These are phyloP conservation scores for Cardiospermum halicacabum DNA, from an alignment of 345 rosid species.

Conservation along the genomic window DNA sequence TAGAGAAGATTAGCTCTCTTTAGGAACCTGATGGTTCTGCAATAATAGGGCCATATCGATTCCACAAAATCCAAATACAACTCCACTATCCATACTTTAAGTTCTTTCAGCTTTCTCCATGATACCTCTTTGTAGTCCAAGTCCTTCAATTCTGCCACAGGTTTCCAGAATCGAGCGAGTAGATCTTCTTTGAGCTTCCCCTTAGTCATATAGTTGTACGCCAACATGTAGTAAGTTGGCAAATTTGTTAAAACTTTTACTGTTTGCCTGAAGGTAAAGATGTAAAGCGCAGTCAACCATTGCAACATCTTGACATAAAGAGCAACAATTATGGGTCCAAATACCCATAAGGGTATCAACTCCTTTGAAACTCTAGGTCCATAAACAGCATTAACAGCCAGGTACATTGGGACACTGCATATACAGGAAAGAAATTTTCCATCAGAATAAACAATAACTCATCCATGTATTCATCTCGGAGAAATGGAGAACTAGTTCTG, in stretches of 20 bases:
- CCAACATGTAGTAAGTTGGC: constrained; percentile 52
- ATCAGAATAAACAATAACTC: constrained; percentile 5
- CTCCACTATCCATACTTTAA: constrained; percentile 63
- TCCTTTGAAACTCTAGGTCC: constrained; percentile 81
- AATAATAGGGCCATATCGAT: constrained; percentile 90
- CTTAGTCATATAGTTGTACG: constrained; percentile 39
- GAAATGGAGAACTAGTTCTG: not conserved
- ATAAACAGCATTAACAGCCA: constrained; percentile 53
- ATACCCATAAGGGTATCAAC: constrained; percentile 72
- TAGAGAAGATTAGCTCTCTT: constrained; percentile 86
- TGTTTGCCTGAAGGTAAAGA: constrained; percentile 68
- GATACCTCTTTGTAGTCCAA: constrained; percentile 55
- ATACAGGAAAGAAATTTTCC: constrained; percentile 15
- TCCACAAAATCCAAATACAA: constrained; percentile 73
- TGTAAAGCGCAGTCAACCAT: constrained; percentile 62
- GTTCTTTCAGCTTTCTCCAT: constrained; percentile 44
- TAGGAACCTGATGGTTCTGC: constrained; percentile 87
- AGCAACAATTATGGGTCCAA: constrained; percentile 68
- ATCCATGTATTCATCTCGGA: not conserved
- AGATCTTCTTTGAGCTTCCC: constrained; percentile 68
- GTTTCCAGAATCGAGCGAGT: constrained; percentile 42
- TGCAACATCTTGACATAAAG: constrained; percentile 65
- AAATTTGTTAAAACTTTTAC: constrained; percentile 40
- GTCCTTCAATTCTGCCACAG: constrained; percentile 54
- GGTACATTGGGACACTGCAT: constrained; percentile 65